Evolutionary conservation across 305 asterid genomes (phyloP), one percentile per base, ranked within the genome.

Genomic region (Striga hermonthica): DNA sequence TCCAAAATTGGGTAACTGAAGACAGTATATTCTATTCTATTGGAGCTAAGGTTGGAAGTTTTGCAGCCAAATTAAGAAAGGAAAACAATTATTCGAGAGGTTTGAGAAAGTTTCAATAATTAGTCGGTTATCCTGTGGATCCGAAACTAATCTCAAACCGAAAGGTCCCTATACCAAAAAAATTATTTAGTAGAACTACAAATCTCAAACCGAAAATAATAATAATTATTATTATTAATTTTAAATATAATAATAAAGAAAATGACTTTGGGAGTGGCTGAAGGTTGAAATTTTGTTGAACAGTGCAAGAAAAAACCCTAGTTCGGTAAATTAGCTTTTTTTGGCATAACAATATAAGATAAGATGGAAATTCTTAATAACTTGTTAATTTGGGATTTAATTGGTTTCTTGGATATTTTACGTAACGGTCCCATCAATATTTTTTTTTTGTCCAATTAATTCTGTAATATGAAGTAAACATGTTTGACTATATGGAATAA

Each of bases 1-100:
- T 37, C 10, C 14, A 16, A 45, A 74, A 59, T 66, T 47, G 65
- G 54, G 55, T 4, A 68, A 68, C 71, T 72, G 60, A 65, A 57
- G n/a, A 12, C 53, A 47, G 12, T 9, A 12, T 9, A 4, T 22
- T 22, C 31, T 22, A 22, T 22, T 22, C 31, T 22, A 22, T 22
- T 22, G 31, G 31, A 22, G 31, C 31, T n/a, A 22, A 22, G 31
- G 31, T 22, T 1, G 53, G 53, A 47, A 47, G 6, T 47, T 47
- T 47, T 4, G 1, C 12, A 9, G 14, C 39, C 41, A 57, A 57
- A 7, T 57, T 57, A 41, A 57, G 16, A 36, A 47, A 55, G 60
- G 13, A 4, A 55, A 22, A 4, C 12, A 31, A 14, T 7, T 5
- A n/a, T 9, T 16, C 6, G 4, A 53, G 8, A 53, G 8, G 6